A percentile compares a stretch with the other conserved stretches of the same genome.
phyloP scores from a whole-genome alignment of 108 stramenopile genomes.

The Nannochloropsis gaditana region DNA sequence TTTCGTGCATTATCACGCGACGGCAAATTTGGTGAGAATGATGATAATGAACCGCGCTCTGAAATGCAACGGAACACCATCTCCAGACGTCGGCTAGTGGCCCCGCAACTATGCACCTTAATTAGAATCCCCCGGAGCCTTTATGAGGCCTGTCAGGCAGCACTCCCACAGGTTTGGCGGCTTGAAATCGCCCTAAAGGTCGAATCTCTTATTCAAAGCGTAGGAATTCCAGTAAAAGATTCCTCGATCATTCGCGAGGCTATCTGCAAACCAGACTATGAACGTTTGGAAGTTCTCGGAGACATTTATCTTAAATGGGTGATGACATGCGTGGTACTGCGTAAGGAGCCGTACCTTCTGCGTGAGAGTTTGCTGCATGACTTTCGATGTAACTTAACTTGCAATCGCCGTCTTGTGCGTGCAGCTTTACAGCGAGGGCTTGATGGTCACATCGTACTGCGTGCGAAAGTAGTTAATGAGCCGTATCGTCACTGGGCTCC shows the following conservation, averaged over 20 bases:
- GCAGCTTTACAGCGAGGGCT: not conserved
- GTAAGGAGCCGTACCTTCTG: slow-evolving; percentile 5
- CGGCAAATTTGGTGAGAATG: not conserved
- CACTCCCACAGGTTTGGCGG: not conserved
- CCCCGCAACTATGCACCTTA: slow-evolving; percentile 1
- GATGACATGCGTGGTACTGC: not conserved
- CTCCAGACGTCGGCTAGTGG: not conserved
- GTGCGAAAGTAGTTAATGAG: slow-evolving; percentile 22
- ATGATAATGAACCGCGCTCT: not conserved
- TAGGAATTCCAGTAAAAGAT: not conserved
- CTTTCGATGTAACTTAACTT: not conserved
- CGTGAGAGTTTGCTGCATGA: slow-evolving; percentile 10
- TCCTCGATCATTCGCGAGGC: not conserved
- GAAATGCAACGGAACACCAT: not conserved
- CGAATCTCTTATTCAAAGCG: not conserved
- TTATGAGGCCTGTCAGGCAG: not conserved
- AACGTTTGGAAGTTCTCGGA: slow-evolving; percentile 16
- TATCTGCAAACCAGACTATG: slow-evolving; percentile 17
- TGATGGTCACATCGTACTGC: not conserved
- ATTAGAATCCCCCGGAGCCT: not conserved
- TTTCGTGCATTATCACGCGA: not conserved
- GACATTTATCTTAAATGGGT: slow-evolving; percentile 17
- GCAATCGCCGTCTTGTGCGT: not conserved
- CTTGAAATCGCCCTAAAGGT: not conserved
- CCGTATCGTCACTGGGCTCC: slow-evolving; percentile 39